Evolutionary conservation across 225 moss, liverwort and hornwort genomes (phyloP).

Genomic region (Physcomitrium patens): DNA sequence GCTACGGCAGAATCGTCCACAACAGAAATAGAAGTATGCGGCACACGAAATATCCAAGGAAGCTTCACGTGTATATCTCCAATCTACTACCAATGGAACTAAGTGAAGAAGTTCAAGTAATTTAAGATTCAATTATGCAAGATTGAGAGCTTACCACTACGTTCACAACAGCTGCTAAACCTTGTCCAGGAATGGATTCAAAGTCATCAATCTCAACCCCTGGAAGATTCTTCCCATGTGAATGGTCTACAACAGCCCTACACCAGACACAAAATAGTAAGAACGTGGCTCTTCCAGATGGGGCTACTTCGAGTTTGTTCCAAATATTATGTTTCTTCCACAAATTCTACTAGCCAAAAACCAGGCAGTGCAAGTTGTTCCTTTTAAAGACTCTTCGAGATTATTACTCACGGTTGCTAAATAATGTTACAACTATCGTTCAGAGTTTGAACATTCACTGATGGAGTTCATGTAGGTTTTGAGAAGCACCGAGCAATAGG

Average conservation of each 20-base stretch:
- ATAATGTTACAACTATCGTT: not conserved
- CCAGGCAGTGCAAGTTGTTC: not conserved
- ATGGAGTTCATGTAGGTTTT: not conserved
- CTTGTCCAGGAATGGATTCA: conserved; percentile 86
- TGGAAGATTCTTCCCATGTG: conserved; percentile 80
- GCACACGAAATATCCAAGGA: no score
- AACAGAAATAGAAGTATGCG: no score
- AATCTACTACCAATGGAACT: no score
- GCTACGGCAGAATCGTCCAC: no score
- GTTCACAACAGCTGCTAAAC: conserved; percentile 78
- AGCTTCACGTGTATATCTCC: no score
- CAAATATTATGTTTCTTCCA: not conserved
- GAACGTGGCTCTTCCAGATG: not conserved
- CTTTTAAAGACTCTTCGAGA: no score
- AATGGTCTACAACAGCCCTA: conserved; percentile 95
- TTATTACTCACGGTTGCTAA: no score
- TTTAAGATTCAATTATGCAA: not conserved
- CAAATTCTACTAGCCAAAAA: no score
- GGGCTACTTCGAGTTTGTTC: not conserved
- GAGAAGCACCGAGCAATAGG: conserved; percentile 82
- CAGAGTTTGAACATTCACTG: not conserved
- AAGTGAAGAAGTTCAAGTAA: no score
- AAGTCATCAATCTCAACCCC: conserved; percentile 78
- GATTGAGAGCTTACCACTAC: conserved; percentile 58
- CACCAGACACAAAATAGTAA: conserved; percentile 10